phyloP scores from a whole-genome alignment of 495 filamentous ascomycete species.

The Penicillium atrosanguineum region DNA sequence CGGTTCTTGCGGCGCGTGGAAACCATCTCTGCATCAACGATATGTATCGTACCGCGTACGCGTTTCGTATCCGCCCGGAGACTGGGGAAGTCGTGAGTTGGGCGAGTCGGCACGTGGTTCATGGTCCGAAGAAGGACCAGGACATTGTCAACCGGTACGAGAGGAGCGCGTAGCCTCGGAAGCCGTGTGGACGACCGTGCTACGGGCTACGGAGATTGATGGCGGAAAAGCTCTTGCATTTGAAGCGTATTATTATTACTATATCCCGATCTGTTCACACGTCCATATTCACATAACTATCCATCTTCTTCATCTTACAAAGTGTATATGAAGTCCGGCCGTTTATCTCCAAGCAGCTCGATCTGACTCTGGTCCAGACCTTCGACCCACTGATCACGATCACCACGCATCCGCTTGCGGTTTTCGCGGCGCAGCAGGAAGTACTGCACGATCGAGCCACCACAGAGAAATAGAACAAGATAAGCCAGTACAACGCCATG shows the following conservation, averaged over 20 bases:
- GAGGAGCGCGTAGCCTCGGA: conserved; percentile 16
- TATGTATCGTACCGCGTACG: conserved; percentile 50
- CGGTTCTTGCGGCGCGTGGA: conserved; percentile 36
- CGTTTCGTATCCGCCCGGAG: conserved; percentile 36
- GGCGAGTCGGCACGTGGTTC: conserved; percentile 48
- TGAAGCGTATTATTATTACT: background rate
- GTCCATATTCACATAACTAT: background rate
- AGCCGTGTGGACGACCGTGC: background rate
- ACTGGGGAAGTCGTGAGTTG: conserved; percentile 43
- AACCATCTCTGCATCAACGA: conserved; percentile 49
- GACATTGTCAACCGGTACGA: conserved; percentile 45
- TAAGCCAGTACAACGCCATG: conserved; percentile 61
- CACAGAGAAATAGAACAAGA: conserved; percentile 57
- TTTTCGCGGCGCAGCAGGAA: conserved; percentile 51
- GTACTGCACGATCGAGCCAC: conserved; percentile 63
- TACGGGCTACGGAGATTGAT: background rate
- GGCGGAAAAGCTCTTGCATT: background rate
- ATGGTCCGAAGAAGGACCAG: conserved; percentile 48
- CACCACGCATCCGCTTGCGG: conserved; percentile 49
- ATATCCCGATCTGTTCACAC: background rate
- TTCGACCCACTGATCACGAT: conserved; percentile 65
- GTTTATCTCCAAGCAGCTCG: conserved; percentile 57
- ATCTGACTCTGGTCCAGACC: conserved; percentile 34
- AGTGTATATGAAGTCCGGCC: conserved; percentile 80
- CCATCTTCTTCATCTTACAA: conserved; percentile 33